Percentiles rank a stretch among this genome's conserved stretches.
Conservation (phyloP, 78 protist species). For the Corallochytrium limacisporum region DNA sequence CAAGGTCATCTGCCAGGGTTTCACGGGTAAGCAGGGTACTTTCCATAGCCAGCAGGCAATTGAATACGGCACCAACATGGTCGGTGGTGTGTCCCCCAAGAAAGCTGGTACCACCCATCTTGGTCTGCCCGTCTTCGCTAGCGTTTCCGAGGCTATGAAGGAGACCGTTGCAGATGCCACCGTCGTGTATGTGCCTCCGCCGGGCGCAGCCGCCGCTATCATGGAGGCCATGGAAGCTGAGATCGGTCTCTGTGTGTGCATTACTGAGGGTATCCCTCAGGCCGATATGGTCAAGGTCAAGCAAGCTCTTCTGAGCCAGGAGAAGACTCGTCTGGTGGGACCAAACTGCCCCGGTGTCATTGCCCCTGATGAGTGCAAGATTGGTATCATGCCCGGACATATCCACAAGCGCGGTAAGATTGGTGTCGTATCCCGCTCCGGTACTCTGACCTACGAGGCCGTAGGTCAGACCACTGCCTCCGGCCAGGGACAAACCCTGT, state of each 20-base stretch:
- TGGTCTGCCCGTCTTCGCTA: conserved; percentile 81
- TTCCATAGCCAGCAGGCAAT: conserved; percentile 87
- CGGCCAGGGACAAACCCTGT: conserved; percentile 90
- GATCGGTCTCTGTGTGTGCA: conserved; percentile 78
- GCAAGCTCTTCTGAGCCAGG: conserved; percentile 44
- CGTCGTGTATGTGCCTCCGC: conserved; percentile 86
- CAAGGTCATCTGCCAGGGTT: conserved; percentile 95
- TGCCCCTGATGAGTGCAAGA: conserved; percentile 97
- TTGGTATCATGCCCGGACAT: conserved; percentile 99
- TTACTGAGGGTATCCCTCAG: conserved; percentile 95
- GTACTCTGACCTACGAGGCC: conserved; percentile 99
- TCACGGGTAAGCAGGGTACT: conserved; percentile 95
- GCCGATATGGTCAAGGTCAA: too few species aligned
- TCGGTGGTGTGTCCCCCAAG: conserved; percentile 89
- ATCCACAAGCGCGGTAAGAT: conserved; percentile 91
- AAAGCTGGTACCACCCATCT: conserved; percentile 83
- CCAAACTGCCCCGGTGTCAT: conserved; percentile 98
- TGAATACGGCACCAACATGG: conserved; percentile 94
- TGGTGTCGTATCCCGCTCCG: conserved; percentile 95
- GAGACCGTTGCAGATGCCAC: conserved; percentile 80
- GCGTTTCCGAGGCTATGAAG: conserved; percentile 72
- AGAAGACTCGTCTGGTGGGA: conserved; percentile 84
- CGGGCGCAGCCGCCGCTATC: conserved; percentile 74
- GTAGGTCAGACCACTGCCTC: conserved; percentile 90
- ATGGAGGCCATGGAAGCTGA: conserved; percentile 90